Conservation (phyloP, 2,329 filamentous ascomycete species). For the Westerdykella sp. region DNA sequence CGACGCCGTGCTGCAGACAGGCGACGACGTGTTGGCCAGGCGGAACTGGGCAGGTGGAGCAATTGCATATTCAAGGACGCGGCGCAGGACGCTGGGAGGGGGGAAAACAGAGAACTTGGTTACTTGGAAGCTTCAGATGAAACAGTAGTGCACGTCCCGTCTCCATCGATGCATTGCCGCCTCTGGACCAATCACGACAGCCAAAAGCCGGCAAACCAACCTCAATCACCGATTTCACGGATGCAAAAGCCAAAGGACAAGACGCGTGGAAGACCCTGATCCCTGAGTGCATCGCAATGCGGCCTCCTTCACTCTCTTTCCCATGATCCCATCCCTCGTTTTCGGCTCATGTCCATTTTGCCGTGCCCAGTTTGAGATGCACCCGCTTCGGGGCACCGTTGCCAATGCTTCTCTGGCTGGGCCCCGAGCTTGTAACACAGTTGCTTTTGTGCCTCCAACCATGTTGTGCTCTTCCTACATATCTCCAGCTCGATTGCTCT, state of each 20-base stretch:
- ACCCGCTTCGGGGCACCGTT: too few relatives aligned
- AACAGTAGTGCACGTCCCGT: conserved; percentile 17
- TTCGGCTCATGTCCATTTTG: too few relatives aligned
- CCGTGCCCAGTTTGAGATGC: too few relatives aligned
- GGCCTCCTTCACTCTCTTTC: neutral
- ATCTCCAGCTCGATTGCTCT: too few relatives aligned
- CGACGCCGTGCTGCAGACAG: too few relatives aligned
- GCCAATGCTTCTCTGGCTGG: too few relatives aligned
- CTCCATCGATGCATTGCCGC: neutral
- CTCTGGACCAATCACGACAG: conserved; percentile 21
- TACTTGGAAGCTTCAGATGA: conserved; percentile 32
- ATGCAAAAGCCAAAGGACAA: conserved; percentile 1
- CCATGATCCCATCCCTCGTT: neutral
- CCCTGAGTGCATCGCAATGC: conserved; percentile 4
- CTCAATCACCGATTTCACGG: conserved; percentile 20
- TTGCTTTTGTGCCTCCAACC: too few relatives aligned
- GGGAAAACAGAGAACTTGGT: conserved; percentile 35
- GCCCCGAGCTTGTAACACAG: too few relatives aligned
- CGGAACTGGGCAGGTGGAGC: conserved; percentile 5
- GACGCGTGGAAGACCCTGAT: conserved; percentile 21
- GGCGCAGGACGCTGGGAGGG: conserved; percentile 1
- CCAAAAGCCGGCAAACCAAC: conserved; percentile 7
- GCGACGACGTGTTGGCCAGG: too few relatives aligned
- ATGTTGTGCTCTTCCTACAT: too few relatives aligned
- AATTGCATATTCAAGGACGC: conserved; percentile 6